Evolutionary conservation across 306 rosid genomes (phyloP), one percentile per base, ranked within the genome.

Genomic region (Astragalus glycyphyllos): DNA sequence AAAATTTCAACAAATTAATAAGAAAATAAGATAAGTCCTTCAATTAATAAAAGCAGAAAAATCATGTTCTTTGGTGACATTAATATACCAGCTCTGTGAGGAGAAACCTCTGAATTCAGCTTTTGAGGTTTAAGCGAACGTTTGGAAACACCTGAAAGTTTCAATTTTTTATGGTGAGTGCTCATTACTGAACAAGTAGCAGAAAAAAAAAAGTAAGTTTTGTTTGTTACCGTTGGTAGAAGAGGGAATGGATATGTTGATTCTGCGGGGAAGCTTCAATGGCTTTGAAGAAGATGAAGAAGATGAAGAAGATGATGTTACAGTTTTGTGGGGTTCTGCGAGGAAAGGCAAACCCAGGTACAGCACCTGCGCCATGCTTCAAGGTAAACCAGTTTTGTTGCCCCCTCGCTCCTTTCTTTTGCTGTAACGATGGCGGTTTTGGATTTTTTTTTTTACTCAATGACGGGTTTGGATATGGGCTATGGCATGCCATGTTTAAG

Each of bases 81-180:
- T 10, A 8, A 75, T 47, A 58, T 74, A 88, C 97, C 96, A 73
- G 97, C 93, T 83, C 97, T 89, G 38, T 91, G 97, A 65, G 97
- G 96, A 63, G 97, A 91, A 78, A 91, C 73, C 79, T 89, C 93
- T 57, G 45, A 79, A 80, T 91, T 91, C 64, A 85, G 77, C 83
- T 85, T 89, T 84, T 76, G 88, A 84, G 78, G 76, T 76, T 86
- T 86, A 50, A 12, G 78, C 65, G 58, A 64, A 11, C 77, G 83
- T 41, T 58, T 79, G 32, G 62, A 26, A 46, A 67, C 9, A 80
- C 85, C 96, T 88, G 77, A 77, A 75, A 82, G 81, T 68, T 41
- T 11, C 44, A 70, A 26, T 38, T 47, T 20, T 80, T 63, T 37
- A 8, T 58, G 17, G 31, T 15, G 35, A 58, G 0, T 1, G n/a